Evolutionary conservation across 1,284 basidiomycete genomes (phyloP).

Genomic region (Boletus semigastroideus): DNA sequence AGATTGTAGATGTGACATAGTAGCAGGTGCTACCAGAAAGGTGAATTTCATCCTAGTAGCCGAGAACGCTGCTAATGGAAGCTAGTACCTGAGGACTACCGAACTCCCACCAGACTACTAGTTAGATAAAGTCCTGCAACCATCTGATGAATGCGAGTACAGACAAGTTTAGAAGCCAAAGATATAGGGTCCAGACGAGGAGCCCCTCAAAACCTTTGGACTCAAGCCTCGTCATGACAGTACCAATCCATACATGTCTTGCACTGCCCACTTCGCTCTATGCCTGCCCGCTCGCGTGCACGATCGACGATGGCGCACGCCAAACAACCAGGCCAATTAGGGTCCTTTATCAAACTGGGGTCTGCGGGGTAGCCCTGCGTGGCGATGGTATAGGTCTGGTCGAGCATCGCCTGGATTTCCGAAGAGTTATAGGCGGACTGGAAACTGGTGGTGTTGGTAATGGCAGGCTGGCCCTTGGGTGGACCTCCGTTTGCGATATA

Average conservation of each 20-base stretch:
- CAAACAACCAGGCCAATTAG: slow-evolving; percentile 44
- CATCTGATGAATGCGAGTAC: too few species aligned
- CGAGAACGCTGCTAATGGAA: too few species aligned
- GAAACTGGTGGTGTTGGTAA: slow-evolving; percentile 43
- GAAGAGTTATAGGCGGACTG: slow-evolving; percentile 33
- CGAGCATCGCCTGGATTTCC: slow-evolving; percentile 41
- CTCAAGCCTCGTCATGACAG: slow-evolving; percentile 31
- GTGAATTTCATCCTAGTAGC: too few species aligned
- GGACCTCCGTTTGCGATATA: slow-evolving; percentile 45
- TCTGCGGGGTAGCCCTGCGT: slow-evolving; percentile 38
- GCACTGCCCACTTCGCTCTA: slow-evolving; percentile 39
- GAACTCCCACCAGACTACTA: too few species aligned
- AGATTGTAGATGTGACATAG: too few species aligned
- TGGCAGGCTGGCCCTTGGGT: slow-evolving; percentile 38
- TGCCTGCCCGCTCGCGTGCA: slow-evolving; percentile 30
- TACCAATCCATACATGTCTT: slow-evolving; percentile 38
- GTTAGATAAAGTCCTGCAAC: too few species aligned
- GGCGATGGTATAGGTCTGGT: slow-evolving; percentile 40
- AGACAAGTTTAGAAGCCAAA: too few species aligned
- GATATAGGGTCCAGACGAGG: too few species aligned
- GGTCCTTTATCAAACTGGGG: slow-evolving; percentile 26
- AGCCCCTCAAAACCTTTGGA: too few species aligned
- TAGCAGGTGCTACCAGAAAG: too few species aligned
- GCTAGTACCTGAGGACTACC: too few species aligned
- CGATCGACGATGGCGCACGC: slow-evolving; percentile 47